Evolutionary conservation across 257 asterid genomes (phyloP), one percentile per base, ranked within the genome.

Genomic region (Penstemon barbatus): DNA sequence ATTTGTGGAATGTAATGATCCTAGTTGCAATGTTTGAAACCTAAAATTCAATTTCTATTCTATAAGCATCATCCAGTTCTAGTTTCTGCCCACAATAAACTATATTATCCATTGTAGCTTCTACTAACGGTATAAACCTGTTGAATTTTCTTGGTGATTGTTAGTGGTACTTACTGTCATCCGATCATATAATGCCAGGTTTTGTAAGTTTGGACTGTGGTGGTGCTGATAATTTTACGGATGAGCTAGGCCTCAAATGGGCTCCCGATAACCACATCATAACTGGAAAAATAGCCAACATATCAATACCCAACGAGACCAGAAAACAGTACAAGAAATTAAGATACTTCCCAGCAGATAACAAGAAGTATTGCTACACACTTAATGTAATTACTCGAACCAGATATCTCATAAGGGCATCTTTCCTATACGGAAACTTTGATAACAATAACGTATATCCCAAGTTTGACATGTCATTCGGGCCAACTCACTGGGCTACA

Each of bases 121-220:
- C 33, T 25, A 25, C 33, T 25, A 25, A 25, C 2, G 33, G 46
- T 46, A 10, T 72, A 55, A 48, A 45, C 54, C 49, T 63, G 33
- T 59, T 7, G 55, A 12, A 63, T 42, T 44, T 39, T 19, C 13
- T 12, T 45, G 33, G 33, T 25, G 33, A 25, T 25, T 1, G 33
- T 25, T 1, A 25, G 33, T 25, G 33, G 33, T 25, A 25, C 33
- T 25, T 25, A 25, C 66, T 65, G 68, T 68, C 41, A 57, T 67
- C 44, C 42, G 52, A 69, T 49, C 38, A 39, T 25, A 36, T 57
- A 63, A 65, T 83, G 74, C 90, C 90, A 94, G 99, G 99, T 74
- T 94, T 94, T 77, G 78, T 91, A 54, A 94, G 97, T 75, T 62
- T 94, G 75, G 84, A 94, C 71, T 94, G 99, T 75, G 99, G 99